phyloP scores from a whole-genome alignment of 352 stramenopile genomes.

The Pythium brachiatum region DNA sequence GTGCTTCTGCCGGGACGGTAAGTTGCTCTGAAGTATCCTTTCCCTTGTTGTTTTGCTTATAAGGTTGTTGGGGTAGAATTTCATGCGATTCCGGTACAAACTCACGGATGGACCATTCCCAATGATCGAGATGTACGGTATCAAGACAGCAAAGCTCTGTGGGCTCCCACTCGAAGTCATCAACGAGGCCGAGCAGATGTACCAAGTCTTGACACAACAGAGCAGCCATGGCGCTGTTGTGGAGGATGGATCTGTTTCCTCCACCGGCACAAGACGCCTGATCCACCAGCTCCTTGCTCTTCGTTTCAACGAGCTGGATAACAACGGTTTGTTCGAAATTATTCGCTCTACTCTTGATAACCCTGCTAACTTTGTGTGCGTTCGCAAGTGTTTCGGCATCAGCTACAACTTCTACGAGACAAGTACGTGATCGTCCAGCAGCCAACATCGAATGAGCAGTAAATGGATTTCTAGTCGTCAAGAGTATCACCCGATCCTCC shows the following conservation, averaged over 20 bases:
- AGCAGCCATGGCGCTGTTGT: conserved; percentile 19
- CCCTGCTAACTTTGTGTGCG: background rate
- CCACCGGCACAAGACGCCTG: conserved; percentile 43
- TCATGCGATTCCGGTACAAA: conserved; percentile 55
- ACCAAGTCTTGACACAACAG: conserved; percentile 29
- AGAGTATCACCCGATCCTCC: background rate
- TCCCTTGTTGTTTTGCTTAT: background rate
- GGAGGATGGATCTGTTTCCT: conserved; percentile 14
- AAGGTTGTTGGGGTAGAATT: conserved; percentile 31
- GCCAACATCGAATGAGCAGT: background rate
- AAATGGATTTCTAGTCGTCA: conserved; percentile 4
- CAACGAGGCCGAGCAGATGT: conserved; percentile 47
- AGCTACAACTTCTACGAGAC: conserved; percentile 68
- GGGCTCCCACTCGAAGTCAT: conserved; percentile 67
- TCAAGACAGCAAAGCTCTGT: conserved; percentile 73
- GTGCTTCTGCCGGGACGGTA: conserved; percentile 42
- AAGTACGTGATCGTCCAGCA: conserved; percentile 36
- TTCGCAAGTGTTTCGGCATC: conserved; percentile 44
- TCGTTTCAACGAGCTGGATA: conserved; percentile 53
- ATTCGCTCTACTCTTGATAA: background rate
- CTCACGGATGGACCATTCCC: conserved; percentile 67
- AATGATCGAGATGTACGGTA: conserved; percentile 70
- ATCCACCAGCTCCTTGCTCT: conserved; percentile 78
- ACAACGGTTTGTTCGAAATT: conserved; percentile 33
- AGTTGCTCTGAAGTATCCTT: conserved; percentile 1